These are phyloP conservation scores for Camellia japonica DNA, from an alignment of 148 eudicot genomes.

Conservation along the genomic window DNA sequence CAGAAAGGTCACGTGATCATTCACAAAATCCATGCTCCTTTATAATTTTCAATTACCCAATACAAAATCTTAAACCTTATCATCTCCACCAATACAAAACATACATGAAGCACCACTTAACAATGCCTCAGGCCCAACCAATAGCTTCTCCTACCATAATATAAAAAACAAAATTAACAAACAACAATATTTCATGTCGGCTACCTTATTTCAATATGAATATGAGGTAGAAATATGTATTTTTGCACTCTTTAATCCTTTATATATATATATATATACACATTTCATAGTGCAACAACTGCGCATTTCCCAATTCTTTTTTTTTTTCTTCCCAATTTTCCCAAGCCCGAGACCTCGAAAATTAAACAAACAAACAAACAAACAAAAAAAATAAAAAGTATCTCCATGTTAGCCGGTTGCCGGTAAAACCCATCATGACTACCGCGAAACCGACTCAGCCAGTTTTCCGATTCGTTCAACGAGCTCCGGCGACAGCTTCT, in stretches of 20 bases:
- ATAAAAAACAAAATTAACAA: background rate
- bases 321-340: conserved; percentile 2
- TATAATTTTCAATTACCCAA: no score
- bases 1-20: no score
- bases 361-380: background rate
- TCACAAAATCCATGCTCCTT: no score
- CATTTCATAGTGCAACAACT: conserved; percentile 25
- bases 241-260: conserved; percentile 1
- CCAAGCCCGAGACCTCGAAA: conserved; percentile 16
- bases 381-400: conserved; percentile 20
- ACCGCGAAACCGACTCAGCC: conserved; percentile 63
- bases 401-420: conserved; percentile 28
- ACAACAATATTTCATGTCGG: background rate
- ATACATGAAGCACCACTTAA: no score
- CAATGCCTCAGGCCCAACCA: no score
- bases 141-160: background rate
- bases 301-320: conserved; percentile 8
- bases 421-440: conserved; percentile 34
- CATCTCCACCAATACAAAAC: no score
- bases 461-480: conserved; percentile 60
- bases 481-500: conserved; percentile 65
- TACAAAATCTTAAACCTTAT: no score
- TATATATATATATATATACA: background rate
- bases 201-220: background rate
- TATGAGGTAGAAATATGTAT: background rate